These are phyloP conservation scores for Sphagnum contortum DNA, from an alignment of 225 moss, liverwort and hornwort species.

Conservation along the genomic window DNA sequence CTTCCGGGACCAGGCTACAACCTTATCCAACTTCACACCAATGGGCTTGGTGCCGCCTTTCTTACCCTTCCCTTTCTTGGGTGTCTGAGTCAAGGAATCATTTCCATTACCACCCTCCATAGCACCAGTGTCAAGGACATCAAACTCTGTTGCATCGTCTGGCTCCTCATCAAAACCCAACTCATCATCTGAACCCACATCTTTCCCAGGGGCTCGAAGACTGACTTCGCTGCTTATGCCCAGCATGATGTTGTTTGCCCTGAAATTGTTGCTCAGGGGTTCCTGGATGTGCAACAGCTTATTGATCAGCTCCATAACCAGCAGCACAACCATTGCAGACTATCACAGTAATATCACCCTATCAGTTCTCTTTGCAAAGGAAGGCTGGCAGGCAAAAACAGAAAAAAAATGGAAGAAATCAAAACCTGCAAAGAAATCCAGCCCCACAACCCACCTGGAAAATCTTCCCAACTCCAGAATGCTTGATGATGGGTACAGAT, in stretches of 20 bases:
- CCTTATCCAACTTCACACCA: constrained; percentile 19
- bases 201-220: constrained; percentile 26
- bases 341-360: not conserved
- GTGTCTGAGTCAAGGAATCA: not conserved
- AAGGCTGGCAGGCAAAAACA: no score
- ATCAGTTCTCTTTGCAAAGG: not conserved
- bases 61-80: constrained; percentile 13
- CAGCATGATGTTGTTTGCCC: constrained; percentile 54
- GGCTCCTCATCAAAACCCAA: constrained; percentile 32
- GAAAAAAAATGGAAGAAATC: no score
- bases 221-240: constrained; percentile 50
- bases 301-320: no score
- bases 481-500: constrained; percentile 53
- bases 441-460: constrained; percentile 54
- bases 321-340: not conserved
- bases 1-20: constrained; percentile 39
- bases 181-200: constrained; percentile 23
- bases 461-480: constrained; percentile 87
- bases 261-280: constrained; percentile 36
- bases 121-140: constrained; percentile 34
- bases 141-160: constrained; percentile 31
- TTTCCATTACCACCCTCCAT: constrained; percentile 25
- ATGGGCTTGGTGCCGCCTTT: constrained; percentile 13
- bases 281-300: constrained; percentile 27
- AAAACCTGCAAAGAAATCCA: no score